Conservation (phyloP, 208 protist genomes). For the Trypanosoma melophagium region DNA sequence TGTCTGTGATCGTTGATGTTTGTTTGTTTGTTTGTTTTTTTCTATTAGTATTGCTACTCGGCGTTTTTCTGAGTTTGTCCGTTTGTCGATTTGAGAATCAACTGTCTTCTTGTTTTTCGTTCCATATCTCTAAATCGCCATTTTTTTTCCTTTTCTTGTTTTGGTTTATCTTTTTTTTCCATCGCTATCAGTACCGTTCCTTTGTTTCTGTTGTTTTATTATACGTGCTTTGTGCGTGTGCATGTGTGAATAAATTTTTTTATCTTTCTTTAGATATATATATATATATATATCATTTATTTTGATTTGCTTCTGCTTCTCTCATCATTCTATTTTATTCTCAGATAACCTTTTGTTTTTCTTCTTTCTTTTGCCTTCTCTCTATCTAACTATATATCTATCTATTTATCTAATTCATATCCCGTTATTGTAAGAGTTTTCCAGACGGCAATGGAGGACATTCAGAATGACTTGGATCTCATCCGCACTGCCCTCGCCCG, state of each 20-base stretch:
- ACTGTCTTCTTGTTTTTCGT: no score
- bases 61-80: no score
- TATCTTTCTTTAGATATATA: slow-evolving; percentile 31
- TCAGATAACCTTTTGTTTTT: slow-evolving; percentile 3
- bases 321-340: no score
- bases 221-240: not conserved
- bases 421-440: not conserved
- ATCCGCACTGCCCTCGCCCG: slow-evolving; percentile 22
- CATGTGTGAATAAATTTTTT: not conserved
- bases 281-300: slow-evolving; percentile 9
- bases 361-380: not conserved
- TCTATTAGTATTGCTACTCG: no score
- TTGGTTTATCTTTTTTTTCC: not conserved
- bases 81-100: no score
- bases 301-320: not conserved
- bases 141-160: not conserved
- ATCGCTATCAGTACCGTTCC: not conserved
- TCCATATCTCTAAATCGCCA: not conserved
- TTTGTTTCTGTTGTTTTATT: slow-evolving; percentile 22
- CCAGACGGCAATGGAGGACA: slow-evolving; percentile 8
- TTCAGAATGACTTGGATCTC: slow-evolving; percentile 26
- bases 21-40: no score
- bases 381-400: not conserved
- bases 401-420: not conserved
- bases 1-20: no score